Conservation (phyloP, 192 early-diverging fungal species). For the Coemansia asiatica region DNA sequence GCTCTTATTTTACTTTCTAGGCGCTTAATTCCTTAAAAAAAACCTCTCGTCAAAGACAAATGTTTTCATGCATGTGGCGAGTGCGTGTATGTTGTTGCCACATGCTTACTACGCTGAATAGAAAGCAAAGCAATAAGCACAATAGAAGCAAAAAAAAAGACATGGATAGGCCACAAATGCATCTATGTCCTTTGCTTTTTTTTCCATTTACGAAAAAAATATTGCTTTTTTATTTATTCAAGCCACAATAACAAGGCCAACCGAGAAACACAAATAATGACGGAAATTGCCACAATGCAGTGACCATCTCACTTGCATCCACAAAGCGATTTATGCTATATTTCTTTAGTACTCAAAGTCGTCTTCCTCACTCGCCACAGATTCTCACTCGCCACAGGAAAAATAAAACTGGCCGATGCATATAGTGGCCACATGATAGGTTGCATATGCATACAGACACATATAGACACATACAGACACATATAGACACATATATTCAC, state of each 20-base stretch:
- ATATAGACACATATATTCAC: not conserved
- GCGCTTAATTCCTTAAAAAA: not conserved
- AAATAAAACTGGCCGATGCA: not conserved
- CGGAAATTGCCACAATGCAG: slow-evolving; percentile 1
- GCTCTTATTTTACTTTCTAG: not conserved
- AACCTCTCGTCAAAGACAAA: too few relatives aligned
- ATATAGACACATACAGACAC: not conserved
- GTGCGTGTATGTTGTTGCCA: not conserved
- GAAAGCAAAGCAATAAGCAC: not conserved
- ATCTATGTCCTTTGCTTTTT: not conserved
- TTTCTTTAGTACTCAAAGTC: not conserved
- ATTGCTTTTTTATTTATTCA: not conserved
- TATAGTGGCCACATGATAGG: not conserved
- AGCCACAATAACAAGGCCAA: not conserved
- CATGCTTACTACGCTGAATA: not conserved
- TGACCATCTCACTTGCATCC: not conserved
- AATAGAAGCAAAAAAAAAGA: not conserved
- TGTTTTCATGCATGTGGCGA: not conserved
- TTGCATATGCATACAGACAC: not conserved
- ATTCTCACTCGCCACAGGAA: slow-evolving; percentile 1
- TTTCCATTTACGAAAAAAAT: not conserved
- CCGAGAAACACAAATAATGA: not conserved
- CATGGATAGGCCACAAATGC: not conserved
- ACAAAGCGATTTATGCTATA: not conserved
- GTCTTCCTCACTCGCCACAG: slow-evolving; percentile 4